Evolutionary conservation across 768 basidiomycete species (phyloP).

Genomic region (Lactifluus subvellereus): DNA sequence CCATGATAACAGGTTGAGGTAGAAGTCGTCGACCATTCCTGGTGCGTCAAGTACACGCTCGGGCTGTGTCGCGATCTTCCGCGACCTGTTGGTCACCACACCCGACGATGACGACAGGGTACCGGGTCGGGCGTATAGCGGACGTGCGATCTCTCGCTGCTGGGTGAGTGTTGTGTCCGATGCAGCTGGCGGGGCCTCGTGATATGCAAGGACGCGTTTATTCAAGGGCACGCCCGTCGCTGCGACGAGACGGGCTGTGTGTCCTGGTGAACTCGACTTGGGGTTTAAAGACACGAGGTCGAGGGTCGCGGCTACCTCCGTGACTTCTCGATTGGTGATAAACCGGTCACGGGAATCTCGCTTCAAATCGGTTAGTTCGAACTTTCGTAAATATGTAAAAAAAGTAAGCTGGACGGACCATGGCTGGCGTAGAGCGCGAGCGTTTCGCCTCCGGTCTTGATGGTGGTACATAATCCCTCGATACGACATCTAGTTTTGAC

Average conservation of each 20-base stretch:
- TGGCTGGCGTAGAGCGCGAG: constrained; percentile 67
- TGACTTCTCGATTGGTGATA: constrained; percentile 55
- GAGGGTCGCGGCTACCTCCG: constrained; percentile 57
- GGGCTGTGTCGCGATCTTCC: constrained; percentile 80
- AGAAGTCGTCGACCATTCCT: constrained; percentile 92
- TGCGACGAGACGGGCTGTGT: constrained; percentile 70
- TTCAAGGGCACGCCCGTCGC: constrained; percentile 74
- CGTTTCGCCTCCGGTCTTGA: constrained; percentile 56
- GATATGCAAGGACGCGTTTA: constrained; percentile 81
- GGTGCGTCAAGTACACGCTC: constrained; percentile 96
- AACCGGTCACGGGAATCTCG: constrained; percentile 62
- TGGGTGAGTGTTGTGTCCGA: constrained; percentile 69
- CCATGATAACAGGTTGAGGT: constrained; percentile 93
- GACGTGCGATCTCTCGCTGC: constrained; percentile 71
- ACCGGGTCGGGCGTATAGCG: constrained; percentile 66
- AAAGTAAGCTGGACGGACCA: constrained; percentile 25
- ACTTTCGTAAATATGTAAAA: background rate
- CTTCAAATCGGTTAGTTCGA: constrained; percentile 26
- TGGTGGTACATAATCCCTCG: constrained; percentile 69
- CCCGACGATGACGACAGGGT: constrained; percentile 60
- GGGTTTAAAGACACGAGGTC: constrained; percentile 57
- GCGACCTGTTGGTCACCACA: constrained; percentile 58
- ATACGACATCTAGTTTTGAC: constrained; percentile 70
- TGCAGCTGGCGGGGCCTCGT: constrained; percentile 78
- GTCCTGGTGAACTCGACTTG: constrained; percentile 59